These are phyloP conservation scores for Ogataea degrootiae DNA, from an alignment of 805 yeast species.

Conservation along the genomic window DNA sequence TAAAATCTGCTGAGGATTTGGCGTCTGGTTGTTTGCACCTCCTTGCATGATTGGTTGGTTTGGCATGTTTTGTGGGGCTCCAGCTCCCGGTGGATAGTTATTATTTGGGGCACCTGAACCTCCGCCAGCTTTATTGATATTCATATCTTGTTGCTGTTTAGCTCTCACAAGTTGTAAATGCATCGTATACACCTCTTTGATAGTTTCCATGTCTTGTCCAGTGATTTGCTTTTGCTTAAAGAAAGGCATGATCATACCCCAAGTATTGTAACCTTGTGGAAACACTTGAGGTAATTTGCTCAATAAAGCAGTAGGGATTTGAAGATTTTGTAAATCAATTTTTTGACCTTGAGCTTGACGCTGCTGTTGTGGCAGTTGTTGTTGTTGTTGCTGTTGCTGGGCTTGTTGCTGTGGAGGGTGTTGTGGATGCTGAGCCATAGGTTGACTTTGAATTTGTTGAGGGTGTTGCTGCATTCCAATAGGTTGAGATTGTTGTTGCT, in stretches of 20 bases:
- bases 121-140: conserved; percentile 7
- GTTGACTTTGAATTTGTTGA: conserved; percentile 14
- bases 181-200: conserved; percentile 62
- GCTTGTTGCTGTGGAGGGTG: conserved; percentile 20
- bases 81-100: conserved; percentile 10
- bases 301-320: conserved; percentile 67
- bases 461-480: conserved; percentile 15
- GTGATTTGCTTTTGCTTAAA: conserved; percentile 52
- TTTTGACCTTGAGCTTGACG: conserved; percentile 11
- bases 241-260: conserved; percentile 72
- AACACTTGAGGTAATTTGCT: conserved; percentile 60
- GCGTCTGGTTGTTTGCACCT: conserved; percentile 10
- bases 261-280: conserved; percentile 74
- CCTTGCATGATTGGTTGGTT: conserved; percentile 7
- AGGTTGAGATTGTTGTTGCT: conserved; percentile 12
- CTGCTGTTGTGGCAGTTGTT: conserved; percentile 3
- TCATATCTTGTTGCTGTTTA: conserved; percentile 34
- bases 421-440: conserved; percentile 13
- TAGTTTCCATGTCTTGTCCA: conserved; percentile 49
- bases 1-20: conserved; percentile 29
- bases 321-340: conserved; percentile 52
- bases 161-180: conserved; percentile 54
- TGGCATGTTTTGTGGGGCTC: conserved; percentile 5
- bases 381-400: conserved; percentile 3
- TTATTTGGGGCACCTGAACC: conserved; percentile 4